Base-by-base conservation (phyloP, 2,329 filamentous ascomycete genomes). In the Parastagonospora avenae region DNA sequence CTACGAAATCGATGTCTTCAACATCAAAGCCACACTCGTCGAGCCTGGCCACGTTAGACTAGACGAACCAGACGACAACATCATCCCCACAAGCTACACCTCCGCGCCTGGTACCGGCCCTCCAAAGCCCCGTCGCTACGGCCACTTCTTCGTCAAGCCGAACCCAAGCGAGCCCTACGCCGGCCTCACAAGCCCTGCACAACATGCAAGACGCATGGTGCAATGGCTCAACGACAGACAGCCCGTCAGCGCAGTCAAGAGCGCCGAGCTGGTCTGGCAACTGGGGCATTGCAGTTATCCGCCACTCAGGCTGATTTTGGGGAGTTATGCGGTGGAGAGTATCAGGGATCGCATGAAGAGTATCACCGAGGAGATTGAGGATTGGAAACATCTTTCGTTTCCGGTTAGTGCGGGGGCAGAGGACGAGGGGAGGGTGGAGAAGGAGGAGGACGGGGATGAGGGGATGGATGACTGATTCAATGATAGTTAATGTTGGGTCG, bases 211-310 rank as follows among this genome's bases (percentile, higher is more conserved):
- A 66, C 82, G 93, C 27, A 94, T 97, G 82, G 85, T 97, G 10
- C 91, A 96, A 73, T 97, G 94, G 94, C 80, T 97, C 15, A 91
- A 90, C 12, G 91, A 97, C 68, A 85, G 91, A 55, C 93, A 97
- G 74, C 93, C 93, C 4, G 94, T 92, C 10, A 96, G 91, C 72
- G 91, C 91, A 0, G 88, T 96, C 47, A 96, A 95, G 75, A 93
- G 92, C 53, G 92, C 92, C 2, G 92, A 97, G 77, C 77, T 97
- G 49, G 88, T 96, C 6, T 97, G 94, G 94, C 79, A 97, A 78
- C 77, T 97, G 37, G 94, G 88, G 0, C 94, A 97, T 78, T 97
- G 93, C 76, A 88, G 86, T n/a, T 97, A 92, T 70, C 94, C 94
- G 42, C 94, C 94, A 0, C 73, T 97, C 57, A 79, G 94, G 30